Base-by-base conservation (phyloP, 768 basidiomycete genomes). In the Brasilioporus rufonigricans region DNA sequence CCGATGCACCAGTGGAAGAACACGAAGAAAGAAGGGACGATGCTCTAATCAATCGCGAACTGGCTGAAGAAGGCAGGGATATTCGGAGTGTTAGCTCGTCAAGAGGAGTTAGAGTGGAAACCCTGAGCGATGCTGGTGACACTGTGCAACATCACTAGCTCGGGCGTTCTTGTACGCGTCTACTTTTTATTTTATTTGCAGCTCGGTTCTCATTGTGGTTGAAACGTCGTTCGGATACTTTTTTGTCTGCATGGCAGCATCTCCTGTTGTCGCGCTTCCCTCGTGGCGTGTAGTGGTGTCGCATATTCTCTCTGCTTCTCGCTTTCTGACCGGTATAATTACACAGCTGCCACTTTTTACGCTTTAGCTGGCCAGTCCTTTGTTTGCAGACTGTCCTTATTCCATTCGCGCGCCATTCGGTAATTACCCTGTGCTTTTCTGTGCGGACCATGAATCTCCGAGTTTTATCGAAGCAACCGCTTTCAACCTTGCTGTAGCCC, bases 21-120 rank as follows among this genome's bases (percentile, higher is more conserved):
- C 63, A 59, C 27, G 69, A 71, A 36, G 86, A 82, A 27, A 64
- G 68, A 26, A 72, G 70, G 53, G 71, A 73, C 40, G 77, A 79
- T 39, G 46, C 63, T 33, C 59, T 73, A 55, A 71, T 93, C 46
- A 85, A 78, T 64, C 78, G 85, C 56, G 91, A 93, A 72, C 72
- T 94, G 52, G 89, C 90, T 23, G 91, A 93, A 72, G 92, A 94
- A 68, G 92, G 92, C n/a, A 78, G 87, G 63, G 91, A 92, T 68
- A 87, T 94, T 41, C 76, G 89, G 66, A 92, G 89, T 66, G 92
- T 93, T 35, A 76, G 82, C 62, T 90, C 87, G 39, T 87, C 85
- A 62, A 78, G 91, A 64, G 90, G 88, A 39, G 88, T 91, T 55
- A 82, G 74, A 65, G 88, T 93, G 55, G 89, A 92, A 70, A 84